Evolutionary conservation across 331 rosid genomes (phyloP), one percentile per base, ranked within the genome.

Genomic region (Pyrus hybrid): DNA sequence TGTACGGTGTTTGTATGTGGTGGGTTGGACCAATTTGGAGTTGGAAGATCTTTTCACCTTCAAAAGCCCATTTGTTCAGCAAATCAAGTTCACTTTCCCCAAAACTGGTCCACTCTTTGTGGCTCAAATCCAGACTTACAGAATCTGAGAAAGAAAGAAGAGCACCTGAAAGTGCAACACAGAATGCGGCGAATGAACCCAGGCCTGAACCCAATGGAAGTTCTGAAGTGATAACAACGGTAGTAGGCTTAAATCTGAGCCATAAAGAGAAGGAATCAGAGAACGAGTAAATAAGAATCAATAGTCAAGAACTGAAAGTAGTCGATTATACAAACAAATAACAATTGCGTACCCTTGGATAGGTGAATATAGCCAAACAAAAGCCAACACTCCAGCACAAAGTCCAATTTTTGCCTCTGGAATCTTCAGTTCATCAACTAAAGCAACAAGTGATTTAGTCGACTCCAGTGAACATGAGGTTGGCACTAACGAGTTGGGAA

Each of bases 41-140:
- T 30, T 94, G 99, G 72, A 94, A 63, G 51, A 94, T 92, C 86
- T 89, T 94, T 83, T 94, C 99, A 65, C 99, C 99, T 87, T 94
- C 99, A 84, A 88, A 92, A 49, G 99, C 99, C 99, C 97, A 94
- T 80, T 83, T 90, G 81, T 94, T 94, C 28, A 94, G 82, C 81
- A 92, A 86, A 14, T 81, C 93, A 62, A 88, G 92, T 13, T 90
- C 96, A 33, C 81, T 83, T 73, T 83, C 91, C 37, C 83, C 85
- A 83, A 81, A 90, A 72, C 33, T 71, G 6, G 71, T 71, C 99
- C 99, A 94, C 25, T 87, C 97, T 74, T 77, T 85, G 63, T 80
- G 89, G 80, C 68, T 70, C 70, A 86, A 25, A 80, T 94, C 92
- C 73, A 90, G 16, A 67, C 77, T 82, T 35, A 77, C 96, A 41